Evolutionary conservation across 1,284 basidiomycete genomes (phyloP), one percentile per base, ranked within the genome.

Genomic region (Leccinum pallidistipes): DNA sequence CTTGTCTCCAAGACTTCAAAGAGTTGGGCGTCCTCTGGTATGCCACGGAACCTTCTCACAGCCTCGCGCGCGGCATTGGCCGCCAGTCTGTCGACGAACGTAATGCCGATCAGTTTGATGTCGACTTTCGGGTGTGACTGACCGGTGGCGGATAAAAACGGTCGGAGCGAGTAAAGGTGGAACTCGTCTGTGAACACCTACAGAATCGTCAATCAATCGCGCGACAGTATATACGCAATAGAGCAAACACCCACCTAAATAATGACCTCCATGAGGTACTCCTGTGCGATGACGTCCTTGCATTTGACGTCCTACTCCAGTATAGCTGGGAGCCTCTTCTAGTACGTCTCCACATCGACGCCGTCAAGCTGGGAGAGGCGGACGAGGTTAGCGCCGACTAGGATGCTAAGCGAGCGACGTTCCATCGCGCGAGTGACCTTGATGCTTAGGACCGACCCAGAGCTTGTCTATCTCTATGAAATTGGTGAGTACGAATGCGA

Each of bases 401-500:
- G 83, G 64, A 98, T 97, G 9, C 95, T 88, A 56, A 98, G 79
- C 68, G 98, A 95, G 62, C 89, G 87, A 38, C 95, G 88, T 73
- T 98, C 95, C 83, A 96, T 82, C 95, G 51, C 94, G 86, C 7
- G 94, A 96, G 73, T 97, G 94, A 0, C 95, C 95, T 73, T 96
- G 92, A 71, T 98, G 96, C 75, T 97, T 95, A 24, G 98, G 81
- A 49, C 95, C 88, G 2, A 98, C 96, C 95, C 95, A 98, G 31
- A 98, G 87, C 76, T 98, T 98, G 84, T 97, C 97, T 95, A 98
- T 98, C 75, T 98, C 95, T 74, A 98, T 94, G 71, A 98, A 98
- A 78, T 98, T 97, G 65, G 95, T 97, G 62, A 98, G 84, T 29
- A 97, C 94, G 73, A 98, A 97, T 3, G 86, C 87, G 65, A 94